Conservation (phyloP, 371 early-diverging fungal genomes). For the Syncephalis plumigaleata region DNA sequence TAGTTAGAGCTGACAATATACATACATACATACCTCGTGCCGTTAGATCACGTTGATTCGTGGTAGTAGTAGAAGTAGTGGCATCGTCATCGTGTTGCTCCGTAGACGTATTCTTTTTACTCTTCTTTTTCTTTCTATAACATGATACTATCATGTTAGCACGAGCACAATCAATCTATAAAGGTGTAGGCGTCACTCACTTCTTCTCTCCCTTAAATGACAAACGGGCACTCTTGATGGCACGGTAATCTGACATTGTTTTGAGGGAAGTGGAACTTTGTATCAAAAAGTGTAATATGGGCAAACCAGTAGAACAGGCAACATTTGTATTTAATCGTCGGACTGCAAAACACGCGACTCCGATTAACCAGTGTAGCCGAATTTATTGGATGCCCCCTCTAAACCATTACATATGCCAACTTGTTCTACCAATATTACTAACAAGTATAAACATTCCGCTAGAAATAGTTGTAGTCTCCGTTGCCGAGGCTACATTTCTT, state of each 20-base stretch:
- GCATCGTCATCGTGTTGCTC: constrained; percentile 3
- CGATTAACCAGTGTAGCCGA: too few species aligned
- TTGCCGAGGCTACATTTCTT: too few species aligned
- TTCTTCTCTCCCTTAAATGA: constrained; percentile 7
- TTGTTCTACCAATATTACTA: too few species aligned
- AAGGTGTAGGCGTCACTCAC: neutral
- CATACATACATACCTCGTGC: neutral
- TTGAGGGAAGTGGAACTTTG: too few species aligned
- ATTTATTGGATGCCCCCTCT: too few species aligned
- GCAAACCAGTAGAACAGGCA: too few species aligned
- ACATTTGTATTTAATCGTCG: too few species aligned
- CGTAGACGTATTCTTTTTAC: constrained; percentile 5
- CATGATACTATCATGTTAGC: neutral
- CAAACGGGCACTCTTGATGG: constrained; percentile 3
- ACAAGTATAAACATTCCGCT: too few species aligned
- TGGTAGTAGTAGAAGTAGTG: neutral
- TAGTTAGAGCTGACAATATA: neutral
- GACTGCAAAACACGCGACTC: too few species aligned
- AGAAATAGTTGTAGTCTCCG: too few species aligned
- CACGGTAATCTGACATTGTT: constrained; percentile 8
- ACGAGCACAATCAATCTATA: neutral
- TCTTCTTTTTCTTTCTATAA: constrained; percentile 9
- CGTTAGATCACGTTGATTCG: neutral
- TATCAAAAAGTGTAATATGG: too few species aligned
- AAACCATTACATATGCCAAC: too few species aligned